Percentiles rank a stretch among this genome's conserved stretches.
These are phyloP conservation scores for Colletotrichum australisinense DNA, from an alignment of 2,329 filamentous ascomycete species.

Conservation along the genomic window DNA sequence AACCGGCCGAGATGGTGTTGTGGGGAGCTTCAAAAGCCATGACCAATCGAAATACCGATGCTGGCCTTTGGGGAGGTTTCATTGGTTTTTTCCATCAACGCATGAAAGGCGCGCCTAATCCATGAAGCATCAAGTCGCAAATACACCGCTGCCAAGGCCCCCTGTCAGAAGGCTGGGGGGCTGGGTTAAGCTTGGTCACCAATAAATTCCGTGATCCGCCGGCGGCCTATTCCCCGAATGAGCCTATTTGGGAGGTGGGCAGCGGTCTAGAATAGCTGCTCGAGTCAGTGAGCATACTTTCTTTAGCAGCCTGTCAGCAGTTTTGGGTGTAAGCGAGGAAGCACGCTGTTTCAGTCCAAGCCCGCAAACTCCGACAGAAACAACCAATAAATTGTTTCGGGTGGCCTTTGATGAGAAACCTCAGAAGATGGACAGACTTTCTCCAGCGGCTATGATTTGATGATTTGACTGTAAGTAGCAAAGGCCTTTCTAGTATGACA, in stretches of 20 bases:
- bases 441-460: not conserved
- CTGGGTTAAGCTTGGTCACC: not conserved
- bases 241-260: not conserved
- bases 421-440: not conserved
- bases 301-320: not conserved
- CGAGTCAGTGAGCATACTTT: conserved; percentile 3
- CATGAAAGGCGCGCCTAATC: not conserved
- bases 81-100: not conserved
- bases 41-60: not conserved
- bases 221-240: not conserved
- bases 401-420: not conserved
- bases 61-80: not conserved
- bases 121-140: not conserved
- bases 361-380: not conserved
- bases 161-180: not conserved
- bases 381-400: not conserved
- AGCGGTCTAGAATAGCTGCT: not conserved
- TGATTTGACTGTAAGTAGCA: not conserved
- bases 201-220: not conserved
- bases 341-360: not conserved
- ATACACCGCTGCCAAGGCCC: conserved; percentile 1
- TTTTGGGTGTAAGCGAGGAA: not conserved
- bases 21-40: not conserved
- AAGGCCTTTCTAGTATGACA: not conserved
- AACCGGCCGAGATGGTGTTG: not conserved